phyloP scores from a whole-genome alignment of 2,329 filamentous ascomycete genomes.

The Colletotrichum karsti region DNA sequence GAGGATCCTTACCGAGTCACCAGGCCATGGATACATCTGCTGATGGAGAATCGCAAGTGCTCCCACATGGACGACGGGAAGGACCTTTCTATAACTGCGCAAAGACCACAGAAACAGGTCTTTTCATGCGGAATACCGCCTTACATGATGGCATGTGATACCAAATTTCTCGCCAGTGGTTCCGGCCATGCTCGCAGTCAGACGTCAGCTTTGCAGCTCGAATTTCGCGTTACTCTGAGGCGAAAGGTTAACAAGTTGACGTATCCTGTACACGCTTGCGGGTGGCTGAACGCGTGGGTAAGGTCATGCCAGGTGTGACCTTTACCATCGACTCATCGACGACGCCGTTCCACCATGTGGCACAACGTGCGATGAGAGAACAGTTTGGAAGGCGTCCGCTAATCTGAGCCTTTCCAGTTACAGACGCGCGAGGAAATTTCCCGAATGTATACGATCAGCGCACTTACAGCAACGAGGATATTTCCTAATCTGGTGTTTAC shows the following conservation, averaged over 20 bases:
- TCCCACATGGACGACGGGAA: neutral
- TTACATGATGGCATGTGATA: neutral
- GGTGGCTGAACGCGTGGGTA: neutral
- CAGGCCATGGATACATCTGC: neutral
- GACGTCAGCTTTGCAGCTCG: constrained; percentile 1
- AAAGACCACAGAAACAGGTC: neutral
- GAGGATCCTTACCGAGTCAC: neutral
- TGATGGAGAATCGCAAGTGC: neutral
- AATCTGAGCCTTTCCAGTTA: neutral
- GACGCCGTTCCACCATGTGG: neutral
- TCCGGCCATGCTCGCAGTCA: neutral
- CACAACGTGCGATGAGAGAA: neutral
- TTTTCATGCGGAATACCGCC: neutral
- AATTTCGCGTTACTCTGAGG: constrained; percentile 3
- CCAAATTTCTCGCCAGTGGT: neutral
- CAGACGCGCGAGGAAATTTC: neutral
- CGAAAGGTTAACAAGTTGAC: constrained; percentile 1
- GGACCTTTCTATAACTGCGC: neutral
- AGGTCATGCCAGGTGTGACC: constrained; percentile 1
- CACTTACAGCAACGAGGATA: too few relatives aligned
- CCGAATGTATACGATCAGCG: too few relatives aligned
- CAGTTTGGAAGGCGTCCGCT: neutral
- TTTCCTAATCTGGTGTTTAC: too few relatives aligned
- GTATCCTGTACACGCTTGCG: neutral
- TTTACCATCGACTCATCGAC: neutral